A percentile compares a stretch with the other conserved stretches of the same genome.
These are phyloP conservation scores for Meira miltonrushii DNA, from an alignment of 1,284 basidiomycete species.

Conservation along the genomic window DNA sequence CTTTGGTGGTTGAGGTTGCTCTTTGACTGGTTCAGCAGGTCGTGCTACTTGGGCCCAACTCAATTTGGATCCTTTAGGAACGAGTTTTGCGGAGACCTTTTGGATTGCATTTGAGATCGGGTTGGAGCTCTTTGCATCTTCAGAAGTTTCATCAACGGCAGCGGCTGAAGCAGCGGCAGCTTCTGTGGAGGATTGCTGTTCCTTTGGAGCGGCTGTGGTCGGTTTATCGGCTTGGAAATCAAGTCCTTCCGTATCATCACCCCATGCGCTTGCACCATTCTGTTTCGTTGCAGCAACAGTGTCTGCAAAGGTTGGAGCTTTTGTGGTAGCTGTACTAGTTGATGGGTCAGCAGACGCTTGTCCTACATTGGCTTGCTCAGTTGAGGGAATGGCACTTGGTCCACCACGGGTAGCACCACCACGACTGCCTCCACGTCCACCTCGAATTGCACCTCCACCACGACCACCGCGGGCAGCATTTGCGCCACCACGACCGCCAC, in stretches of 20 bases:
- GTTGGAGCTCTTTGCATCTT: slow-evolving; percentile 15
- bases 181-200: slow-evolving; percentile 11
- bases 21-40: slow-evolving; percentile 26
- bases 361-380: slow-evolving; percentile 34
- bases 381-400: slow-evolving; percentile 24
- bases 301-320: slow-evolving; percentile 39
- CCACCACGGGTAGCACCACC: slow-evolving; percentile 26
- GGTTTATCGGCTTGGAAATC: slow-evolving; percentile 10
- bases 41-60: slow-evolving; percentile 52
- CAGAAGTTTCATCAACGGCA: slow-evolving; percentile 14
- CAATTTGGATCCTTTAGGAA: slow-evolving; percentile 21
- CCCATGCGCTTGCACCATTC: slow-evolving; percentile 10
- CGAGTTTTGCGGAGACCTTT: slow-evolving; percentile 4
- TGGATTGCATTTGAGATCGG: not conserved
- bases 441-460: slow-evolving; percentile 36
- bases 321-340: slow-evolving; percentile 24
- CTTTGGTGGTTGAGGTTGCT: slow-evolving; percentile 10
- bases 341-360: slow-evolving; percentile 36
- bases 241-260: slow-evolving; percentile 11
- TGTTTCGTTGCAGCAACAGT: slow-evolving; percentile 23
- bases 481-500: slow-evolving; percentile 2
- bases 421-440: slow-evolving; percentile 39
- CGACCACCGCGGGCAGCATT: slow-evolving; percentile 28
- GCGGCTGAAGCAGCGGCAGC: slow-evolving; percentile 20
- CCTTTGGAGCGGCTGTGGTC: slow-evolving; percentile 18